A percentile compares a stretch with the other conserved stretches of the same genome.
phyloP scores from a whole-genome alignment of 177 flowering plant species.

The Telopea speciosissima region DNA sequence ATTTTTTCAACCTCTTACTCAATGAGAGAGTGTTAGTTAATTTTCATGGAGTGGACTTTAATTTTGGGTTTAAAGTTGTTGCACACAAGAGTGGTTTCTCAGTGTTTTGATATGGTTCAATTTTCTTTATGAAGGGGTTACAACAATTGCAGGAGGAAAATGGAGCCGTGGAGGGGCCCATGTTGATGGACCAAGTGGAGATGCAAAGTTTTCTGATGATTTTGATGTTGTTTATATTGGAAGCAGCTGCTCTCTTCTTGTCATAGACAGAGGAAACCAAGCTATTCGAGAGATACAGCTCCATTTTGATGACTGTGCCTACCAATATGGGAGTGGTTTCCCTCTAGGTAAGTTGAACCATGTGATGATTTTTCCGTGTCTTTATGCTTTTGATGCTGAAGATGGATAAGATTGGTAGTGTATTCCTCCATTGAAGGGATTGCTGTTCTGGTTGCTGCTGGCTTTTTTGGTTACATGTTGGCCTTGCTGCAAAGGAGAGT shows the following conservation, averaged over 20 bases:
- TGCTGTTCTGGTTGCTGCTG: conserved; percentile 82
- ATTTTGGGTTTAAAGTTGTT: not conserved
- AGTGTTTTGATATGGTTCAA: not conserved
- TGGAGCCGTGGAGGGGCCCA: conserved; percentile 72
- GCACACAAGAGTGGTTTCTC: too few relatives aligned
- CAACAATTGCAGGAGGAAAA: conserved; percentile 96
- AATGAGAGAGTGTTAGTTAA: not conserved
- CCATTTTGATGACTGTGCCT: conserved; percentile 89
- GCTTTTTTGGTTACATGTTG: conserved; percentile 87
- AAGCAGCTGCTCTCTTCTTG: conserved; percentile 94
- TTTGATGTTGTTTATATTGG: conserved; percentile 91
- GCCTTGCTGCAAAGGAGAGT: conserved; percentile 85
- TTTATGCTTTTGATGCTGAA: not conserved
- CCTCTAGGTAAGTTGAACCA: conserved; percentile 58
- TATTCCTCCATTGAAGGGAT: conserved; percentile 46
- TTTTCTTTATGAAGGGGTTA: conserved; percentile 52
- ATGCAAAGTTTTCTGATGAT: conserved; percentile 86
- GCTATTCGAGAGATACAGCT: conserved; percentile 96
- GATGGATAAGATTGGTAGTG: not conserved
- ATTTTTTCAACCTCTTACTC: not conserved
- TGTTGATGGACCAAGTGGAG: conserved; percentile 95
- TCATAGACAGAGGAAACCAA: conserved; percentile 86
- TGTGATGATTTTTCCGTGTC: not conserved
- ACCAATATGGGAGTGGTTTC: conserved; percentile 79
- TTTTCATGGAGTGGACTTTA: not conserved